Conservation (phyloP, 208 protist species). For the Herpetomonas samuelpessoai region DNA sequence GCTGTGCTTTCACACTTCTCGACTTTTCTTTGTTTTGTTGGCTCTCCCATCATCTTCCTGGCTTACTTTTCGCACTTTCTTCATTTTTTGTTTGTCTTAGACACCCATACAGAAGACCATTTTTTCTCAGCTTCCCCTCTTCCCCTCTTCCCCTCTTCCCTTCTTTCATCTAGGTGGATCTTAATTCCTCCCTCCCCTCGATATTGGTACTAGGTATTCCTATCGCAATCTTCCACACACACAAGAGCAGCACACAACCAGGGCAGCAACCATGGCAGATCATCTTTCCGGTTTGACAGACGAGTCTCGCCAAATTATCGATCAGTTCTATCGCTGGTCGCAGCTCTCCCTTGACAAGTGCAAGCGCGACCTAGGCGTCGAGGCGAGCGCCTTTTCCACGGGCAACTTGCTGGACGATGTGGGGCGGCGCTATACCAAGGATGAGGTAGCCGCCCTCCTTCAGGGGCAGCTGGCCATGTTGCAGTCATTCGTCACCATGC, state of each 20-base stretch:
- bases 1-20: too few relatives aligned
- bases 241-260: too few relatives aligned
- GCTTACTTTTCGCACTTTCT: neutral
- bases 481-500: conserved; percentile 46
- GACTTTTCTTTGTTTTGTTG: too few relatives aligned
- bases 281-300: conserved; percentile 46
- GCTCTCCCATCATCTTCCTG: too few relatives aligned
- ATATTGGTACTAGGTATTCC: too few relatives aligned
- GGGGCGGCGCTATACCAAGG: conserved; percentile 25
- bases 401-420: conserved; percentile 53
- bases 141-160: too few relatives aligned
- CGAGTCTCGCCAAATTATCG: conserved; percentile 44
- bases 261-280: too few relatives aligned
- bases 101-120: neutral
- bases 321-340: conserved; percentile 65
- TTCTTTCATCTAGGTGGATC: too few relatives aligned
- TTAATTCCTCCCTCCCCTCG: too few relatives aligned
- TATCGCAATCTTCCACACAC: too few relatives aligned
- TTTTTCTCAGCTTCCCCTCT: neutral
- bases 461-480: conserved; percentile 52
- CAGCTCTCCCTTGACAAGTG: conserved; percentile 61
- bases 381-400: conserved; percentile 45
- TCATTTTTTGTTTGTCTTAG: conserved; percentile 13
- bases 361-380: conserved; percentile 52
- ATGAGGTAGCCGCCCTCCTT: conserved; percentile 45